phyloP scores from a whole-genome alignment of 371 early-diverging fungal species.

The Paraphysoderma sedebokerense region DNA sequence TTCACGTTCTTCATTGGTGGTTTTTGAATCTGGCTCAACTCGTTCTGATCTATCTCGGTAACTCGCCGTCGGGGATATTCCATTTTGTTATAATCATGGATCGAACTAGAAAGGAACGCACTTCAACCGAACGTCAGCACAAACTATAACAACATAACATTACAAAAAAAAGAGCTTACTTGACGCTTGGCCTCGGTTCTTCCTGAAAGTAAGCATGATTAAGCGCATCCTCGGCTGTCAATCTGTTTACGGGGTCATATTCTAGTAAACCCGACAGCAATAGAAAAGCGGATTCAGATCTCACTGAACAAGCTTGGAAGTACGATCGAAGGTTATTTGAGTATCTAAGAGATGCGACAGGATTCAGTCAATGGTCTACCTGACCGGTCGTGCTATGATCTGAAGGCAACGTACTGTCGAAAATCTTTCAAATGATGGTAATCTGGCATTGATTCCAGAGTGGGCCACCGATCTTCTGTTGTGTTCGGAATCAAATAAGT shows the following conservation, averaged over 20 bases:
- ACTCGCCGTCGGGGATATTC: too few species aligned
- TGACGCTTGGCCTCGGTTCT: conserved; percentile 60
- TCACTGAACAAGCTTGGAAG: conserved; percentile 21
- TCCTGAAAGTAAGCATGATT: conserved; percentile 79
- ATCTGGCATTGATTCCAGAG: conserved; percentile 54
- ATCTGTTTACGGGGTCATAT: conserved; percentile 79
- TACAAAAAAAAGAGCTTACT: conserved; percentile 26
- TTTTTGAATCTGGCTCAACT: too few species aligned
- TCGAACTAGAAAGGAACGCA: too few species aligned
- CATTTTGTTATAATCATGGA: too few species aligned
- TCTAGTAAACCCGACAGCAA: conserved; percentile 67
- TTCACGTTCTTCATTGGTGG: too few species aligned
- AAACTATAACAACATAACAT: too few species aligned
- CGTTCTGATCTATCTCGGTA: too few species aligned
- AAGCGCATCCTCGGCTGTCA: conserved; percentile 76
- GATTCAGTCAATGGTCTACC: not conserved
- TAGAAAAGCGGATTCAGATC: conserved; percentile 46
- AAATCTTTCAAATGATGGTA: conserved; percentile 33
- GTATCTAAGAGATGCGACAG: conserved; percentile 12
- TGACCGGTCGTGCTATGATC: not conserved
- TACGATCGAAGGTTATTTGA: conserved; percentile 22
- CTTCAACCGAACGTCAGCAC: too few species aligned
- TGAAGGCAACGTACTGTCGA: conserved; percentile 23
- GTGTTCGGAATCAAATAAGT: not conserved
- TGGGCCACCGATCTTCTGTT: conserved; percentile 69